Evolutionary conservation across 176 grass and related monocot genomes (phyloP), one percentile per base, ranked within the genome.

Genomic region (Oryza rufipogon): DNA sequence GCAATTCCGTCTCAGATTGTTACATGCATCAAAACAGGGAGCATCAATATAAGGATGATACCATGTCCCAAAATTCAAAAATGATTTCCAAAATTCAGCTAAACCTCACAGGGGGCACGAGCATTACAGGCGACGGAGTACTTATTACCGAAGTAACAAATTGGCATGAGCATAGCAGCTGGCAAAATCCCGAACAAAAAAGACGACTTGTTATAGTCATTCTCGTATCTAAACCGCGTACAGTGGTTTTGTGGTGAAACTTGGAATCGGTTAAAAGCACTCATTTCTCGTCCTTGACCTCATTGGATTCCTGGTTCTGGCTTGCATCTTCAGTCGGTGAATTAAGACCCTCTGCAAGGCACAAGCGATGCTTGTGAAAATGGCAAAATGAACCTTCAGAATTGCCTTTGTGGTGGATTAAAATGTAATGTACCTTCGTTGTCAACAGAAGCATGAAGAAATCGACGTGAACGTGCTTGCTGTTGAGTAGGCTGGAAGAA

Each of bases 401-500:
- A 84, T 33, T 9, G 38, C 41, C 39, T 51, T 23, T 19, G 44
- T 13, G 42, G 20, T 49, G 28, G 28, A 44, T 30, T 51, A 54
- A 52, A n/a, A 15, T 26, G 66, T 70, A 28, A n/a, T 22, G 25
- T 89, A 91, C 94, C 94, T 86, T 93, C 87, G 19, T 79, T 86
- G n/a, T 96, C 94, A 77, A 23, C 78, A 66, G 94, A 93, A 72
- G 81, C 86, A 75, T 86, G 84, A 65, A 61, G 66, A 66, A 90
- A 85, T 36, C 89, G 86, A 41, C 94, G 89, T 44, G 89, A 87
- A 33, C 89, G 94, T 2, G 85, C 66, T 76, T 93, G 89, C 66
- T 96, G 94, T 70, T 80, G 86, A 68, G 94, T 94, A 82, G 92
- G 91, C 91, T 93, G 78, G 65, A 70, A 44, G 16, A 76, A 64